Evolutionary conservation across 2,329 filamentous ascomycete species (phyloP).

Genomic region (Periconia sp.): DNA sequence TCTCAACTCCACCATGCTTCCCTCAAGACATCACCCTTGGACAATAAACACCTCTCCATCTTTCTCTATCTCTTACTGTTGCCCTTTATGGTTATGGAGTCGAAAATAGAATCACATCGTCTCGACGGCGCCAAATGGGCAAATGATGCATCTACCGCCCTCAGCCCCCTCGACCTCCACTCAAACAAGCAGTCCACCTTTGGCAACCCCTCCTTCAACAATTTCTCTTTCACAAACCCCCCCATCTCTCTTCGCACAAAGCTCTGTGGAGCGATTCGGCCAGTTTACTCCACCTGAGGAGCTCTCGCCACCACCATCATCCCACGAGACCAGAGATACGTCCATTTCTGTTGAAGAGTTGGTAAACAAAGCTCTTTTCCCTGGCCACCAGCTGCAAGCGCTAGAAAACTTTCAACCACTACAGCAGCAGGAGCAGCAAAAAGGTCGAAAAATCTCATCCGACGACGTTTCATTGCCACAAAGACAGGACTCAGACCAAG

Average conservation of each 20-base stretch:
- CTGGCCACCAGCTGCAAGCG: conserved; percentile 10
- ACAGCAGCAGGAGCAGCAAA: too few species aligned
- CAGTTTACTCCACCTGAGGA: conserved; percentile 42
- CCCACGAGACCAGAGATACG: conserved; percentile 13
- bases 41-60: too few species aligned
- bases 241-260: conserved; percentile 29
- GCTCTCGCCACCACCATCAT: conserved; percentile 25
- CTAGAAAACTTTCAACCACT: conserved; percentile 6
- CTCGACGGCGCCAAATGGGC: too few species aligned
- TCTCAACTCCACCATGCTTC: too few species aligned
- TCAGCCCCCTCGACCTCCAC: conserved; percentile 16
- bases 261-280: conserved; percentile 34
- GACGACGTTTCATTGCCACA: too few species aligned
- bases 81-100: too few species aligned
- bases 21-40: too few species aligned
- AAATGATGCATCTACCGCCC: conserved; percentile 26
- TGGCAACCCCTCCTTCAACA: conserved; percentile 9
- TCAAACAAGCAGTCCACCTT: conserved; percentile 28
- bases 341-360: conserved; percentile 35
- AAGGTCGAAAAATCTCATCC: not conserved
- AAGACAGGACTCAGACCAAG: conserved; percentile 7
- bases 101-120: too few species aligned
- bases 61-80: too few species aligned
- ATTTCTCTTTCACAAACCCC: conserved; percentile 28
- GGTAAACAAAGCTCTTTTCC: conserved; percentile 29